These are phyloP conservation scores for Botrytis squamosa DNA, from an alignment of 2,329 filamentous ascomycete genomes.

Conservation along the genomic window DNA sequence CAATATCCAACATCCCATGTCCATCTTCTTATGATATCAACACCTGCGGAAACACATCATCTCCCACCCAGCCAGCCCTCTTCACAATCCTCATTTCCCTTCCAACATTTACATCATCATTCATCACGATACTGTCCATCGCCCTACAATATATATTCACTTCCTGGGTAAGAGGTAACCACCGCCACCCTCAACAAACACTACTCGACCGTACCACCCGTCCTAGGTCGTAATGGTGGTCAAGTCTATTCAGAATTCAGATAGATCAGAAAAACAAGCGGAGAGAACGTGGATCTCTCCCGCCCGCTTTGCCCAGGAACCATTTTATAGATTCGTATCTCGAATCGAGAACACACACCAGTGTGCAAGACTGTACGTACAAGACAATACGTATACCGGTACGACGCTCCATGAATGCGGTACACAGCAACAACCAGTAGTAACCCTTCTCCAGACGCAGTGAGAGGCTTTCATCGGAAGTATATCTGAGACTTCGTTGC, in stretches of 20 bases:
- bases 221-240: neutral
- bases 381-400: neutral
- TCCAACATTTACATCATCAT: neutral
- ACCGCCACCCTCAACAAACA: neutral
- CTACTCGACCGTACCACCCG: neutral
- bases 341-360: neutral
- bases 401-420: neutral
- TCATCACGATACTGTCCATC: neutral
- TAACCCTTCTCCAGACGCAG: neutral
- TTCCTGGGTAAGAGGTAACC: neutral
- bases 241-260: constrained; percentile 1
- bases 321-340: neutral
- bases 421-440: neutral
- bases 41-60: too few species aligned
- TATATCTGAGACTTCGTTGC: constrained; percentile 6
- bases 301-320: neutral
- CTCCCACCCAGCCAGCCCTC: too few species aligned
- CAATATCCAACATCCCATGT: neutral
- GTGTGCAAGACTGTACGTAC: neutral
- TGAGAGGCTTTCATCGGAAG: constrained; percentile 9
- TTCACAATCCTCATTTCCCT: neutral
- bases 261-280: constrained; percentile 6
- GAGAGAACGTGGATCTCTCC: constrained; percentile 11
- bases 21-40: too few species aligned
- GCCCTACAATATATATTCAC: neutral